These are phyloP conservation scores for Corymbia calophylla DNA, from an alignment of 441 rosid genomes.

Conservation along the genomic window DNA sequence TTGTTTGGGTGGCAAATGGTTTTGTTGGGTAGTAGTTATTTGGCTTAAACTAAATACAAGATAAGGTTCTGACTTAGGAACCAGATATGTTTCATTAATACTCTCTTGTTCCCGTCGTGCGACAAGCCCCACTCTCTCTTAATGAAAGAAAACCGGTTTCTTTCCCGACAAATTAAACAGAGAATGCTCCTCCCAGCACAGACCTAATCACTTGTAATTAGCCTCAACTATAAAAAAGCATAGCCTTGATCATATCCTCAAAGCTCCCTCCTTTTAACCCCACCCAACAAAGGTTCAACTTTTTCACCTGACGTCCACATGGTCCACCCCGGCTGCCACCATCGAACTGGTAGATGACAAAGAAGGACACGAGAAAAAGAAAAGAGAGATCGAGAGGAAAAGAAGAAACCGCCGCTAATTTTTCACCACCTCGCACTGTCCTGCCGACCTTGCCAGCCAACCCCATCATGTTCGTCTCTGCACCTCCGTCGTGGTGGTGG, in stretches of 20 bases:
- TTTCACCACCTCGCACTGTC: background rate
- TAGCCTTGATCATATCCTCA: background rate
- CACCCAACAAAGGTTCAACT: background rate
- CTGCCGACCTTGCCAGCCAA: background rate
- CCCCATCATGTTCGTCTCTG: background rate
- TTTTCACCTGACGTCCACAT: background rate
- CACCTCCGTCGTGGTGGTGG: background rate
- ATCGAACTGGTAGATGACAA: background rate
- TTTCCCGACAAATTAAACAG: background rate
- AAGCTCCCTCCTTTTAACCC: background rate
- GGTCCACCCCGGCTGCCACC: background rate
- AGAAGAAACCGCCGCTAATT: background rate
- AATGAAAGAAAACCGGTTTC: background rate
- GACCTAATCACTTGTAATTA: background rate
- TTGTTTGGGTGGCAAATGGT: background rate
- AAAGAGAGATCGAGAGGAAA: background rate
- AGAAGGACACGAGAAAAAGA: background rate
- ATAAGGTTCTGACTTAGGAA: background rate
- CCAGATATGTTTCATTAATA: background rate
- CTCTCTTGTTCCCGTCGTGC: background rate
- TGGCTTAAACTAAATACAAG: background rate
- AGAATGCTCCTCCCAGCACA: background rate
- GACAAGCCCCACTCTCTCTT: background rate
- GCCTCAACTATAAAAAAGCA: background rate
- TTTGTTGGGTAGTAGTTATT: accelerated